These are phyloP conservation scores for Torulaspora microellipsoides DNA, from an alignment of 805 yeast genomes.

Conservation along the genomic window DNA sequence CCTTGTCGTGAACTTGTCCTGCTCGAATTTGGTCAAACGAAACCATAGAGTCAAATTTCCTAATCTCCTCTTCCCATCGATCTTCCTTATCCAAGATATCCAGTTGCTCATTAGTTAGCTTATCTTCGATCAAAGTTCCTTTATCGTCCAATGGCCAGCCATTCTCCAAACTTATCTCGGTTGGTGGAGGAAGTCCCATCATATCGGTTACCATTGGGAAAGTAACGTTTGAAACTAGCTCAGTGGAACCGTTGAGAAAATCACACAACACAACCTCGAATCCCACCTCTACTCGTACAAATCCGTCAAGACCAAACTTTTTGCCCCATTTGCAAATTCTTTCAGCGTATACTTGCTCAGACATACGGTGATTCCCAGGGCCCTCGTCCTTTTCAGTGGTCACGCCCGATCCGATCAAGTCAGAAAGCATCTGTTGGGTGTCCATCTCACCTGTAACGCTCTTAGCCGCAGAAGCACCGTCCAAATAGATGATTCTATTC, in stretches of 20 bases:
- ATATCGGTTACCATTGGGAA: conserved; percentile 37
- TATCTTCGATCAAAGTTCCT: conserved; percentile 18
- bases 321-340: conserved; percentile 52
- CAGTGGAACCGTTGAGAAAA: conserved; percentile 43
- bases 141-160: conserved; percentile 32
- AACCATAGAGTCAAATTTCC: conserved; percentile 28
- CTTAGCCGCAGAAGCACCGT: conserved; percentile 69
- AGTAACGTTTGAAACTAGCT: conserved; percentile 44
- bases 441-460: conserved; percentile 57
- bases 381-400: conserved; percentile 15
- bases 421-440: conserved; percentile 43
- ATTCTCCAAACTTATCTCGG: conserved; percentile 19
- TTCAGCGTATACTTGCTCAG: conserved; percentile 46
- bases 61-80: conserved; percentile 19
- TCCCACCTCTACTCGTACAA: conserved; percentile 54
- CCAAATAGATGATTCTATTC: conserved; percentile 47
- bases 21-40: conserved; percentile 45
- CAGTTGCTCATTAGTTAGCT: conserved; percentile 22
- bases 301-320: conserved; percentile 53
- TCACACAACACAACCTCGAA: conserved; percentile 60
- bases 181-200: conserved; percentile 38
- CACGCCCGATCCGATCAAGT: conserved; percentile 20
- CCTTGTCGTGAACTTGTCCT: conserved; percentile 44
- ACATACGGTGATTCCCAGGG: conserved; percentile 27
- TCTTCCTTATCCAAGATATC: conserved; percentile 25